phyloP scores from a whole-genome alignment of 2,329 filamentous ascomycete genomes.

The Aspergillus felis region DNA sequence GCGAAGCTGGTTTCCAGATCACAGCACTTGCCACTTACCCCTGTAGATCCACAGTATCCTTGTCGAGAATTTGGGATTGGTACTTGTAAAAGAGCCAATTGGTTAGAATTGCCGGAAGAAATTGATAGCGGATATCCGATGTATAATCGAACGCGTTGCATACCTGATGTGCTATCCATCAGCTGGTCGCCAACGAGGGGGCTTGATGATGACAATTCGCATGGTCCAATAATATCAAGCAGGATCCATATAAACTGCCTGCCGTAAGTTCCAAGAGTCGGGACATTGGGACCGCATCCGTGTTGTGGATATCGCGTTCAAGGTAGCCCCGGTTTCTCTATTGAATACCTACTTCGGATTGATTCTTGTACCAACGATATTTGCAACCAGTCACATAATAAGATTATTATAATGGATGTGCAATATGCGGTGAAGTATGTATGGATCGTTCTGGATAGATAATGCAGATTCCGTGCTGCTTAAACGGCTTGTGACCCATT shows the following conservation, averaged over 20 bases:
- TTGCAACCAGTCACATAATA: constrained; percentile 15
- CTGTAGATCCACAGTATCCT: background rate
- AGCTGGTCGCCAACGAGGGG: background rate
- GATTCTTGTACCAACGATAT: background rate
- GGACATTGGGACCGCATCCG: background rate
- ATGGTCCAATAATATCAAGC: background rate
- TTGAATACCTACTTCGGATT: constrained; percentile 4
- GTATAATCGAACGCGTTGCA: background rate
- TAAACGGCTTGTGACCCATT: constrained; percentile 8
- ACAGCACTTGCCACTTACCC: background rate
- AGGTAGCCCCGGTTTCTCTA: background rate
- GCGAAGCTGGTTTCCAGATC: background rate
- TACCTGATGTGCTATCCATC: background rate
- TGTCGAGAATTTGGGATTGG: background rate
- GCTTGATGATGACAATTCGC: background rate
- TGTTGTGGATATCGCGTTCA: no score
- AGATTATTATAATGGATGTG: background rate
- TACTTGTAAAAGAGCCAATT: background rate
- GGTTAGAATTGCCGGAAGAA: background rate
- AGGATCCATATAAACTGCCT: background rate
- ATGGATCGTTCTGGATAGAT: background rate
- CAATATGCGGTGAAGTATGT: background rate
- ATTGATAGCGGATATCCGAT: background rate
- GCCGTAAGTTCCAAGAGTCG: background rate
- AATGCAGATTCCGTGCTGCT: constrained; percentile 1